Evolutionary conservation across 495 filamentous ascomycete genomes (phyloP).

Genomic region (Saxispiralis lemnorum): DNA sequence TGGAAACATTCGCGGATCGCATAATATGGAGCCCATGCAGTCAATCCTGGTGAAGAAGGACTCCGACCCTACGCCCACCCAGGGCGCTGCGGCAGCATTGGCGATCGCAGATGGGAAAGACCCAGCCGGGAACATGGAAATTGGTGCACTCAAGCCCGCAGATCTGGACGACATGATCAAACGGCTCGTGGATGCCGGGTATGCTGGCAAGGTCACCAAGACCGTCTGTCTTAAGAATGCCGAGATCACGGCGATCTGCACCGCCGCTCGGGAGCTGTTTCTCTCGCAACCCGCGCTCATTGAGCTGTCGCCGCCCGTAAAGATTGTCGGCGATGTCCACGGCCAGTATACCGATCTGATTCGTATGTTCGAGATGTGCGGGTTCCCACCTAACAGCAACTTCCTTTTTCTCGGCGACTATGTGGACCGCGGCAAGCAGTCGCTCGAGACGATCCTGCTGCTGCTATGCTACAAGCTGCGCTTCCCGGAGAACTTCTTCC

Average conservation of each 20-base stretch:
- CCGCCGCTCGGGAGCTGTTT: constrained; percentile 70
- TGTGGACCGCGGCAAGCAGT: constrained; percentile 94
- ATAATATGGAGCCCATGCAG: constrained; percentile 43
- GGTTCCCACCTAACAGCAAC: constrained; percentile 84
- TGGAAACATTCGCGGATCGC: constrained; percentile 31
- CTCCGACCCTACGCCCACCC: constrained; percentile 11
- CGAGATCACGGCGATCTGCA: constrained; percentile 85
- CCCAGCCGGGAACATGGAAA: constrained; percentile 23
- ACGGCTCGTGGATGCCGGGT: constrained; percentile 80
- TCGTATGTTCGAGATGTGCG: constrained; percentile 97
- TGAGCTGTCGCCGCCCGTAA: constrained; percentile 89
- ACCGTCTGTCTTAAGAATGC: constrained; percentile 93
- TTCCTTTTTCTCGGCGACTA: constrained; percentile 96
- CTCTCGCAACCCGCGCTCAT: constrained; percentile 80
- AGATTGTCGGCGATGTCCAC: constrained; percentile 96
- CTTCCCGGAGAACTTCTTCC: constrained; percentile 96
- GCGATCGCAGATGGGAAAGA: constrained; percentile 12
- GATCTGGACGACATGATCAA: constrained; percentile 97
- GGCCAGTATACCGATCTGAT: constrained; percentile 97
- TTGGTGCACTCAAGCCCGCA: constrained; percentile 67
- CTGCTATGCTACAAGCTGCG: constrained; percentile 97
- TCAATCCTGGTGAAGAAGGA: constrained; percentile 70
- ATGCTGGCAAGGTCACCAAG: constrained; percentile 93
- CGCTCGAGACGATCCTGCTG: constrained; percentile 87
- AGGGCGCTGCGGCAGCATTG: constrained; percentile 11